Percentiles rank a stretch among this genome's conserved stretches.
These are phyloP conservation scores for Suillus brevipes DNA, from an alignment of 768 basidiomycete species.

Conservation along the genomic window DNA sequence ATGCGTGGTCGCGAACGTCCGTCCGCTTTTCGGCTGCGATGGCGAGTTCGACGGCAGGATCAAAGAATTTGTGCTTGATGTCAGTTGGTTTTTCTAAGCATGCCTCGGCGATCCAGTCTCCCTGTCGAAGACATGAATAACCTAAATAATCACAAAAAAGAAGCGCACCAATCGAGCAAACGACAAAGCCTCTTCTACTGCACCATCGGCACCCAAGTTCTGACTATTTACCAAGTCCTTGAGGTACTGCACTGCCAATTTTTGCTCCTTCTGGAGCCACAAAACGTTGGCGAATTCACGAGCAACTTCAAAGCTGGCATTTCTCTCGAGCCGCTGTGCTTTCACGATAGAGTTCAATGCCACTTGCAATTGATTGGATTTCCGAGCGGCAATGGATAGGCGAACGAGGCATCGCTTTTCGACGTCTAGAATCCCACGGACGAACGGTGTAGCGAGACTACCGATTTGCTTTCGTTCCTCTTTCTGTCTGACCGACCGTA, in stretches of 20 bases:
- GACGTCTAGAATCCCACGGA: slow-evolving; percentile 49
- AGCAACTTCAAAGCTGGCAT: slow-evolving; percentile 53
- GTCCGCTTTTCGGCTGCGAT: slow-evolving; percentile 23
- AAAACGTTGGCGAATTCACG: slow-evolving; percentile 88
- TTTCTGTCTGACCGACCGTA: slow-evolving; percentile 66
- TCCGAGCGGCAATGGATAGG: slow-evolving; percentile 71
- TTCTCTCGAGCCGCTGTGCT: slow-evolving; percentile 61
- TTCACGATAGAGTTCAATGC: slow-evolving; percentile 83
- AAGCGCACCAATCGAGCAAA: slow-evolving; percentile 65
- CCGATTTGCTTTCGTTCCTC: slow-evolving; percentile 81
- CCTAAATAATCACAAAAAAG: neutral
- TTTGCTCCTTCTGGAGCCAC: slow-evolving; percentile 86
- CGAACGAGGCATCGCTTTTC: slow-evolving; percentile 72
- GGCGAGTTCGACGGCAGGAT: slow-evolving; percentile 49
- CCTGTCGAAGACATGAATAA: slow-evolving; percentile 46
- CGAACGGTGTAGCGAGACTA: slow-evolving; percentile 56
- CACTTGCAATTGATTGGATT: slow-evolving; percentile 68
- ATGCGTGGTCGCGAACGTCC: slow-evolving; percentile 26
- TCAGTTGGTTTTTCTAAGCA: slow-evolving; percentile 75
- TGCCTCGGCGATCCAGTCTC: slow-evolving; percentile 88
- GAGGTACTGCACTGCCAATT: slow-evolving; percentile 75
- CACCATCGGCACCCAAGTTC: slow-evolving; percentile 12
- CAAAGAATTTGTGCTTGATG: slow-evolving; percentile 72
- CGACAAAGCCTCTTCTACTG: slow-evolving; percentile 41
- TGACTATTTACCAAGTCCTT: slow-evolving; percentile 36